These are phyloP conservation scores for Penicillium paneum DNA, from an alignment of 2,329 filamentous ascomycete genomes.

Conservation along the genomic window DNA sequence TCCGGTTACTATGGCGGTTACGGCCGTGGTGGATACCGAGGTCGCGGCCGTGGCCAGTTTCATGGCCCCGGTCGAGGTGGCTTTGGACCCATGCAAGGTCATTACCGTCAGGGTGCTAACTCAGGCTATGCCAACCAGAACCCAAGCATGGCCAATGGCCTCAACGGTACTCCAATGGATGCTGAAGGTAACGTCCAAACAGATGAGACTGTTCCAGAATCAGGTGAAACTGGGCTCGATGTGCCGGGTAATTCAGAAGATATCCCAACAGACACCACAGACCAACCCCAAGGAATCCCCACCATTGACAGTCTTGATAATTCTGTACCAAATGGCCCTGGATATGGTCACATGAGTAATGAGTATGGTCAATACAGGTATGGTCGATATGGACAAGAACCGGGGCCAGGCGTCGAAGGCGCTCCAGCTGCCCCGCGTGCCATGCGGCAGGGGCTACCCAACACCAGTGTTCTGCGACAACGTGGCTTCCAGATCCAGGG, in stretches of 20 bases:
- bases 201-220: constrained; percentile 11
- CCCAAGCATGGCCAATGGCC: constrained; percentile 27
- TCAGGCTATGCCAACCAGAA: constrained; percentile 32
- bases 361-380: constrained; percentile 28
- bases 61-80: constrained; percentile 40
- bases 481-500: constrained; percentile 48
- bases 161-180: constrained; percentile 13
- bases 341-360: constrained; percentile 20
- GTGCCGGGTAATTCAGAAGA: constrained; percentile 2
- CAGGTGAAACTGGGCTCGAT: not conserved
- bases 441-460: constrained; percentile 84
- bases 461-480: constrained; percentile 69
- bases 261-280: not conserved
- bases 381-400: constrained; percentile 44
- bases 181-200: constrained; percentile 14
- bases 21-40: constrained; percentile 58
- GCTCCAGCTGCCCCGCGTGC: constrained; percentile 92
- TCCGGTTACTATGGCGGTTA: constrained; percentile 77
- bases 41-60: constrained; percentile 61
- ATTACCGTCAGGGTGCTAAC: constrained; percentile 34
- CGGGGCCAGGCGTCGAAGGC: constrained; percentile 60
- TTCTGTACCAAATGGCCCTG: constrained; percentile 11
- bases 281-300: constrained; percentile 26
- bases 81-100: constrained; percentile 38
- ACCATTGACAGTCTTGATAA: constrained; percentile 24